Base-by-base conservation (phyloP, 306 rosid genomes). In the Cicer cuneatum region DNA sequence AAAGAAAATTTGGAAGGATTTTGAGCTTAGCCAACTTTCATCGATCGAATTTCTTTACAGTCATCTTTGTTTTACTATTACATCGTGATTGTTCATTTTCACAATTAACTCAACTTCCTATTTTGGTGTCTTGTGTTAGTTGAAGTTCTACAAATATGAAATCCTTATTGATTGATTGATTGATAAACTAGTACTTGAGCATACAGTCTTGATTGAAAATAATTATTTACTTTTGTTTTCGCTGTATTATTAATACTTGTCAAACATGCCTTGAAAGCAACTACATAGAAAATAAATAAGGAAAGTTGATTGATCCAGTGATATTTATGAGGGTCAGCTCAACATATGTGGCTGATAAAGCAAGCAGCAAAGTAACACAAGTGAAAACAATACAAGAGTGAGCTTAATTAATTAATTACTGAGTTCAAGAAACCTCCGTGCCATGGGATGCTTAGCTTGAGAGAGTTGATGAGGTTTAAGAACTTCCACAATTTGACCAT, bases 391-490 rank as follows among this genome's bases (percentile, higher is more conserved):
- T 21, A 33, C 10, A 59, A 61, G 11, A 61, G 11, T 38, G 18
- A 56, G 16, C 53, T 5, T 72, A 45, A 7, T 29, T 10, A 12
- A 5, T 11, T 76, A 90, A 14, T 88, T 84, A 83, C 93, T 88
- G 78, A 94, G 93, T 60, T 94, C 21, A 76, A 94, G 95, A 70
- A 91, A 94, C 81, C 86, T 88, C 33, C 68, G 86, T 2, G 98
- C 97, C 96, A 90, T 88, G 33, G 96, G 98, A 82, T 94, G 98
- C 10, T 74, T 79, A 74, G 97, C 97, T 81, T 90, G 72, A 7
- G 89, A 86, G 67, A 91, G 93, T 68, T 80, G 7, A 49, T 89
- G 18, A 72, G 97, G 95, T 53, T 81, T 79, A 1, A 94, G 75
- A 58, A 88, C 86, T 79, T 94, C 92, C 40, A 90, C 98, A 66